Evolutionary conservation across 73 alveolate species (phyloP), one percentile per base, ranked within the genome.

Genomic region (Paramecium octaurelia): DNA sequence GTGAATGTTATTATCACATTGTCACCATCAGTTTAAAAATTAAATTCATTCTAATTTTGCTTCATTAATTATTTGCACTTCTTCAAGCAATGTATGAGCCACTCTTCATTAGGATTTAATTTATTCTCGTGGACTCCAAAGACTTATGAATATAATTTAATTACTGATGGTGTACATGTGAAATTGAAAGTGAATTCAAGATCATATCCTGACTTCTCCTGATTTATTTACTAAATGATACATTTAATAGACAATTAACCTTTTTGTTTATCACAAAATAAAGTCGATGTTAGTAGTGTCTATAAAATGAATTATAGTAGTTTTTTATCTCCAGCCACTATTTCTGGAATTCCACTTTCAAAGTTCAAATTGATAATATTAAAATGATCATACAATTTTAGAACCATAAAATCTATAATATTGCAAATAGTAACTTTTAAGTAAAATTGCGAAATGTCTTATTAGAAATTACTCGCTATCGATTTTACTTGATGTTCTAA

Each of bases 191-290:
- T 73, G 10, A 73, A 73, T 73, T 73, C 87, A 29, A 73, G 57
- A 36, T 73, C 87, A 73, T 73, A 73, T 14, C 87, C 59, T 36
- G 87, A 10, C 20, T 73, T 73, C 6, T 73, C 87, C 2, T 20
- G 16, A 73, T 40, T 73, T 3, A 73, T 43, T 34, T 64, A 8
- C 27, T 40, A 27, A 27, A 64, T 64, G 1, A 64, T 64, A 34
- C 84, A 64, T 27, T 34, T 64, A 73, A 40, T 20, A 12, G 59
- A 73, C 5, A 73, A 12, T 73, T 73, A 35, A 29, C 57, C 87
- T 73, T 73, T 73, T 73, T 40, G n/a, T 73, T 73, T 73, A 73
- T 36, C 59, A 73, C 59, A 34, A 73, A 73, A 73, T 73, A 8
- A 73, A 12, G 87, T 40, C 6, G 60, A 36, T n/a, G 34, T 29